Percentiles rank a stretch among this genome's conserved stretches.
These are phyloP conservation scores for Beauveria varroae DNA, from an alignment of 2,329 filamentous ascomycete genomes.

Conservation along the genomic window DNA sequence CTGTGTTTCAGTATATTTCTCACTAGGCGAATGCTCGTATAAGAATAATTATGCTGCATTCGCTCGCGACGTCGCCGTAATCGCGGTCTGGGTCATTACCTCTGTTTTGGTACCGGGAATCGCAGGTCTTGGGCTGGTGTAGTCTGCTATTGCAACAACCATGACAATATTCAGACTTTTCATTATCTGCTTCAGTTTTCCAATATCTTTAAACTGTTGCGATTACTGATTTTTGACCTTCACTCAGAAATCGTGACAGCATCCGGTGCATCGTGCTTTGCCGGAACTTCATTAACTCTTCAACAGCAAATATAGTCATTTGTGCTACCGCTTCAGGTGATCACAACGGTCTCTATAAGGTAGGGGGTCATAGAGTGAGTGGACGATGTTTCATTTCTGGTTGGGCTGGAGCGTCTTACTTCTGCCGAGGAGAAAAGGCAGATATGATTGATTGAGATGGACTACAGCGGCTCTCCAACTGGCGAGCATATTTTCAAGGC, in stretches of 20 bases:
- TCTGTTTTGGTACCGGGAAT: too few species aligned
- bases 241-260: too few species aligned
- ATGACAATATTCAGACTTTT: not conserved
- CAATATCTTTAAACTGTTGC: too few species aligned
- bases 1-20: constrained; percentile 98
- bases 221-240: too few species aligned
- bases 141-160: not conserved
- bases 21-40: constrained; percentile 39
- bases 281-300: not conserved
- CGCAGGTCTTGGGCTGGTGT: not conserved
- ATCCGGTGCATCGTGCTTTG: too few species aligned
- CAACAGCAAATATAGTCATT: not conserved
- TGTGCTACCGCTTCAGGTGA: too few species aligned
- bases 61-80: not conserved
- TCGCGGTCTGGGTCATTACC: too few species aligned
- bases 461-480: not conserved
- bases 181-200: too few species aligned
- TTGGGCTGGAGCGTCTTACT: not conserved
- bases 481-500: not conserved
- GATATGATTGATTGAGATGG: not conserved
- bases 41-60: not conserved
- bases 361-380: not conserved
- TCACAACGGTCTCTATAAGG: not conserved
- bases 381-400: not conserved
- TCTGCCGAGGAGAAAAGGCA: not conserved